Base-by-base conservation (phyloP, 2,329 filamentous ascomycete genomes). In the Hysterium pulicare region DNA sequence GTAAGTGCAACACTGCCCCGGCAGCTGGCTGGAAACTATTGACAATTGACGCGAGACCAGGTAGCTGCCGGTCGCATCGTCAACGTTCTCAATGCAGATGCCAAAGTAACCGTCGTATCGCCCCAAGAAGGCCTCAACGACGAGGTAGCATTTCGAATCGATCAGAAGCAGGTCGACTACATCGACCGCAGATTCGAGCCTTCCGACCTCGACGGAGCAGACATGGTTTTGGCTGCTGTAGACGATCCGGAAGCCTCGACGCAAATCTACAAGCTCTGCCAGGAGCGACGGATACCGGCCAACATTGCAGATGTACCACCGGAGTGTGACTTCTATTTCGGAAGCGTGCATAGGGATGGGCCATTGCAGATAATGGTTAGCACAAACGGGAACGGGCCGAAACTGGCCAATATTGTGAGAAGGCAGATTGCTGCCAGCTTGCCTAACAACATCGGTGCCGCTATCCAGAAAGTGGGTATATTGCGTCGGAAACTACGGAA, bases 281-380 rank as follows among this genome's bases (percentile, higher is more conserved):
- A 95, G 67, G 79, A 89, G 64, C 79, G 76, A 46, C 82, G 82
- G 47, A 87, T 97, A 51, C 82, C 90, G 5, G 90, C 90, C 44
- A 98, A 98, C 68, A 95, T 98, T 53, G 93, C 93, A 53, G 93
- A 98, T 64, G 93, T 98, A 3, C 93, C 93, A 0, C 80, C 89
- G 1, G 93, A 98, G 67, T 98, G 93, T 69, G 93, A 98, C 62
- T 98, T 98, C 64, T 98, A 96, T 75, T 98, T 98, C 71, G 93
- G 93, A 49, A 93, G 87, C 63, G 84, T 96, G 30, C 88, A 98
- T 70, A 84, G 93, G 38, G 93, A 98, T 65, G 93, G 93, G 0
- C 93, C 93, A 5, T 70, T 98, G 47, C 93, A 98, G 73, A 85
- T 98, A 59, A 98, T 98, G 93, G 91, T 98, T 55, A 94, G 87